Evolutionary conservation across 805 yeast species (phyloP).

Genomic region (Millerozyma miso): DNA sequence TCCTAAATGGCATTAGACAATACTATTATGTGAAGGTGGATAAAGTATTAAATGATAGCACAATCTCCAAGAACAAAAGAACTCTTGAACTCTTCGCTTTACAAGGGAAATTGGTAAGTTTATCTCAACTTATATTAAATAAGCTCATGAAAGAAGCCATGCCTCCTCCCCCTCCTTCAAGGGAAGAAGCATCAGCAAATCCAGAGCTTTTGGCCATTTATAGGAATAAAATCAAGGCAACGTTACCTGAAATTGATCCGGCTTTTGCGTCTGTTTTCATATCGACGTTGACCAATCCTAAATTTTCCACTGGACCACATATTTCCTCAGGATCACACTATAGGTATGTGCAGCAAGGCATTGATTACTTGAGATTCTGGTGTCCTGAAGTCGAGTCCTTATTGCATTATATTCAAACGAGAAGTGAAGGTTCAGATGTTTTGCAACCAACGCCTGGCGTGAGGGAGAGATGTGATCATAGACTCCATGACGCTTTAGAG

Average conservation of each 20-base stretch:
- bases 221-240: conserved; percentile 12
- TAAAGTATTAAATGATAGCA: conserved; percentile 9
- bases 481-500: conserved; percentile 10
- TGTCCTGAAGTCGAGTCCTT: conserved; percentile 27
- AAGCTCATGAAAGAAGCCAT: conserved; percentile 25
- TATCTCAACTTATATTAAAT: conserved; percentile 23
- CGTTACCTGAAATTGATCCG: conserved; percentile 27
- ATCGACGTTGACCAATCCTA: conserved; percentile 23
- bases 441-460: conserved; percentile 8
- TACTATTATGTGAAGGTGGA: conserved; percentile 14
- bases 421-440: conserved; percentile 4
- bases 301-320: conserved; percentile 23
- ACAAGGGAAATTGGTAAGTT: conserved; percentile 24
- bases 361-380: conserved; percentile 29
- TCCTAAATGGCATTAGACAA: conserved; percentile 31
- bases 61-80: conserved; percentile 16
- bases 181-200: conserved; percentile 15
- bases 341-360: conserved; percentile 25
- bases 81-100: conserved; percentile 18
- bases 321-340: conserved; percentile 25
- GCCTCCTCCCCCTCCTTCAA: conserved; percentile 33
- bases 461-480: conserved; percentile 11
- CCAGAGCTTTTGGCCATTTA: conserved; percentile 17
- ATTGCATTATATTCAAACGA: conserved; percentile 9
- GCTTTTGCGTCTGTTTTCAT: conserved; percentile 28